Evolutionary conservation across 2,329 filamentous ascomycete genomes (phyloP).

Genomic region (Botrytis aclada): DNA sequence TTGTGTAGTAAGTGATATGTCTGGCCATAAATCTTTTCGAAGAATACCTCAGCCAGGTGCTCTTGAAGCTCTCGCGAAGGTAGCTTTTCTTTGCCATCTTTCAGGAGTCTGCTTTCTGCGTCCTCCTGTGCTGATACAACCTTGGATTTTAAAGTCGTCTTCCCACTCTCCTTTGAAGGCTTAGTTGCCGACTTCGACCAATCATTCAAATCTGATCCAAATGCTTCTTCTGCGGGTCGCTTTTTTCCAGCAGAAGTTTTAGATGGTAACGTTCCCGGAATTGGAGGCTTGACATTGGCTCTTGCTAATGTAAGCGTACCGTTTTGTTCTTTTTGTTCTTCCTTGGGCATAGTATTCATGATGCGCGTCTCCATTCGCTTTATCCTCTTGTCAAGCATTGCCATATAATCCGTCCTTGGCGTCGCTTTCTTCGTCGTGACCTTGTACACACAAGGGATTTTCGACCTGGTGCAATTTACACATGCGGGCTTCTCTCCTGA

Average conservation of each 20-base stretch:
- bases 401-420: conserved; percentile 96
- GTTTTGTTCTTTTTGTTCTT: conserved; percentile 71
- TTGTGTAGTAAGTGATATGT: conserved; percentile 94
- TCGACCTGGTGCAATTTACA: conserved; percentile 89
- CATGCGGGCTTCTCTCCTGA: conserved; percentile 97
- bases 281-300: conserved; percentile 78
- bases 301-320: conserved; percentile 64
- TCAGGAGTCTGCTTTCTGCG: conserved; percentile 73
- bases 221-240: conserved; percentile 80
- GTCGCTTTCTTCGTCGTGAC: conserved; percentile 92
- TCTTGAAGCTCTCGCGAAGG: conserved; percentile 87
- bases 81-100: conserved; percentile 78
- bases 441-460: conserved; percentile 96
- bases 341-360: conserved; percentile 89
- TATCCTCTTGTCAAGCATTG: conserved; percentile 92
- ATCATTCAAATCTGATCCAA: conserved; percentile 73
- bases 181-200: conserved; percentile 67
- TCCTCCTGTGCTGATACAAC: conserved; percentile 58
- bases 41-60: conserved; percentile 90
- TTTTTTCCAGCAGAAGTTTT: conserved; percentile 67
- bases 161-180: conserved; percentile 43
- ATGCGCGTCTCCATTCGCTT: conserved; percentile 98
- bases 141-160: conserved; percentile 45
- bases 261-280: conserved; percentile 52
- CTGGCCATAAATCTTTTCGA: conserved; percentile 93